Evolutionary conservation across 768 basidiomycete genomes (phyloP).

Genomic region (Chalciporus piperatus): DNA sequence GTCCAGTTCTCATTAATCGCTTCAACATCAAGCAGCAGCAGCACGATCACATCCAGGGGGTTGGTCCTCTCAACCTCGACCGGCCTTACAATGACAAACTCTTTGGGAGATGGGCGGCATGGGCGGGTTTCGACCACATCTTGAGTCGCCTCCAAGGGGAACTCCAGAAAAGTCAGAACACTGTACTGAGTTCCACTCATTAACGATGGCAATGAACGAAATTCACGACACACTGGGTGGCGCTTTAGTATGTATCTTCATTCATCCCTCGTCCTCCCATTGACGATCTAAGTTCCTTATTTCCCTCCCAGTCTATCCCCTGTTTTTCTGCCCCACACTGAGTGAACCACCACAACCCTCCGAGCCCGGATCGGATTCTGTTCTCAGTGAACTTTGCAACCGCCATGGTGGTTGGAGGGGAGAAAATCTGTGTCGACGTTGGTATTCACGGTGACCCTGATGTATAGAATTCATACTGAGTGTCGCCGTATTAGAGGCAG

Average conservation of each 20-base stretch:
- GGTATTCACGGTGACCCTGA: not conserved
- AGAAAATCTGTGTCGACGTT: not conserved
- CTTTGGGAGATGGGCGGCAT: constrained; percentile 73
- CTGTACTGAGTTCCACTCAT: constrained; percentile 77
- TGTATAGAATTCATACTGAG: constrained; percentile 4
- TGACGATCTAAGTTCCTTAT: constrained; percentile 35
- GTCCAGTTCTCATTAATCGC: too few relatives aligned
- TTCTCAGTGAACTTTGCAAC: constrained; percentile 65
- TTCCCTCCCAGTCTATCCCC: constrained; percentile 68
- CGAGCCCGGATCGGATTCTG: constrained; percentile 23
- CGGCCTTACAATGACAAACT: constrained; percentile 56
- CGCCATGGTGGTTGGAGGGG: constrained; percentile 27
- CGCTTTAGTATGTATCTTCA: constrained; percentile 52
- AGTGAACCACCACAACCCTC: constrained; percentile 29
- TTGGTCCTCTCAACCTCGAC: constrained; percentile 51
- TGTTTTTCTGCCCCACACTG: constrained; percentile 43
- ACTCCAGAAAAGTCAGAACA: constrained; percentile 91
- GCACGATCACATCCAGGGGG: too few relatives aligned
- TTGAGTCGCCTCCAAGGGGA: constrained; percentile 85
- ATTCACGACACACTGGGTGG: constrained; percentile 91
- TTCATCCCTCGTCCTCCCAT: not conserved
- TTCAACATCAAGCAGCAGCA: too few relatives aligned
- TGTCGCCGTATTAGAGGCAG: too few relatives aligned
- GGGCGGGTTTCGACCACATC: constrained; percentile 89
- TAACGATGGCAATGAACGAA: constrained; percentile 79